These are phyloP conservation scores for Sparassis latifolia DNA, from an alignment of 1,284 basidiomycete genomes.

Conservation along the genomic window DNA sequence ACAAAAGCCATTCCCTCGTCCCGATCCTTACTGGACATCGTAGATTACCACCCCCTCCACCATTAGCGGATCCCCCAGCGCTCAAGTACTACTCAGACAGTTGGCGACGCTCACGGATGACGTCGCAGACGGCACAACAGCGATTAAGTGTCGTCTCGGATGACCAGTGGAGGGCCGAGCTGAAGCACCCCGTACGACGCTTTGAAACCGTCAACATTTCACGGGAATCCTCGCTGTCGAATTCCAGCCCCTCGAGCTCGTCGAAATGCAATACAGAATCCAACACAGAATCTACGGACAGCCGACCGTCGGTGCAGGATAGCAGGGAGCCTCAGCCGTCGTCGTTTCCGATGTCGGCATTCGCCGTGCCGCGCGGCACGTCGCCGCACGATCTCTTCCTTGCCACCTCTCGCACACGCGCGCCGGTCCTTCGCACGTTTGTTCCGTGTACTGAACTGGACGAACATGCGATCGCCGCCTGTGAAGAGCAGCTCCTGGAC, in stretches of 20 bases:
- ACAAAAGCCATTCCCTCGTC: slow-evolving; percentile 7
- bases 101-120: slow-evolving; percentile 38
- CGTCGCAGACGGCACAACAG: slow-evolving; percentile 7
- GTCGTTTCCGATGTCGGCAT: slow-evolving; percentile 11
- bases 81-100: slow-evolving; percentile 45
- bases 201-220: slow-evolving; percentile 36
- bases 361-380: slow-evolving; percentile 16
- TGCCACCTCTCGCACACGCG: slow-evolving; percentile 56
- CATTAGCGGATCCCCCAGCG: slow-evolving; percentile 44
- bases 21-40: slow-evolving; percentile 30
- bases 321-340: slow-evolving; percentile 7
- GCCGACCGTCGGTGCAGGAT: slow-evolving; percentile 5
- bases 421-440: slow-evolving; percentile 69
- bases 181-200: slow-evolving; percentile 31
- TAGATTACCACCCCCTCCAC: slow-evolving; percentile 35
- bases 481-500: slow-evolving; percentile 57
- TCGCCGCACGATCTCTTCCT: slow-evolving; percentile 57
- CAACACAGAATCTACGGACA: not conserved
- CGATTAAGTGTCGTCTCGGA: slow-evolving; percentile 26
- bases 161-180: slow-evolving; percentile 30
- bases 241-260: slow-evolving; percentile 33
- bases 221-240: slow-evolving; percentile 28
- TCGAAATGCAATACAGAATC: slow-evolving; percentile 25
- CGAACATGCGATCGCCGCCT: slow-evolving; percentile 41
- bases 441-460: slow-evolving; percentile 58